Base-by-base conservation (phyloP, 1,139 yeast species). In the Yamadazyma diospyri region DNA sequence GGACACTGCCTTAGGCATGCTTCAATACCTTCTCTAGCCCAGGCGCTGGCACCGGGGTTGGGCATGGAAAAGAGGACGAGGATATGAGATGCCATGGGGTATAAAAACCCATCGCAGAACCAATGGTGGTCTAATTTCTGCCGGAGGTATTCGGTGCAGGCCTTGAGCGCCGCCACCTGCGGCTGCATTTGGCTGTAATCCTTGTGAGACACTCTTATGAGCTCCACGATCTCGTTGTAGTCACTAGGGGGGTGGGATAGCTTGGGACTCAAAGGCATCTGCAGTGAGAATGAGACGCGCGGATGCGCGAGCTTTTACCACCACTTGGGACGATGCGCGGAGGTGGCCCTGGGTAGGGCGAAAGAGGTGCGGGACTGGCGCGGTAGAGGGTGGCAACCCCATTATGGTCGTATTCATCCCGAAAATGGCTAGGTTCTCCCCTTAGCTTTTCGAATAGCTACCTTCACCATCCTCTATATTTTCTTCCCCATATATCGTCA, bases 51-150 rank as follows among this genome's bases (percentile, higher is more conserved):
- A 9, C 62, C 61, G 32, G 65, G 66, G 25, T 66, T 69, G 17
- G 72, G 71, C 45, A 79, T 77, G 7, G 85, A 77, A 48, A 79
- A 79, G 36, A 80, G 59, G 13, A 81, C 72, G 35, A 81, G 52
- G 6, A 71, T 56, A 49, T 79, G 80, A 16, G 70, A 61, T 8
- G 80, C 61, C 16, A 76, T 62, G 5, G 74, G 71, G 32, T 57
- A 61, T 47, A 73, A 59, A 23, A 54, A 51, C 9, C 60, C 59
- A 49, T 78, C 74, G 54, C 88, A 81, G 50, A 77, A 80, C 52
- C 78, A 57, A 44, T 81, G 87, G 8, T 37, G 45, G 16, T 46
- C 47, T 3, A 42, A 34, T 29, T 46, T 39, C 27, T 52, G 39
- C 10, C 45, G 43, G 10, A 63, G 45, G 37, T 56, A 63, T 21